Percentiles rank a stretch among this genome's conserved stretches.
These are phyloP conservation scores for Phaeoacremonium minimum DNA, from an alignment of 2,329 filamentous ascomycete genomes.

Conservation along the genomic window DNA sequence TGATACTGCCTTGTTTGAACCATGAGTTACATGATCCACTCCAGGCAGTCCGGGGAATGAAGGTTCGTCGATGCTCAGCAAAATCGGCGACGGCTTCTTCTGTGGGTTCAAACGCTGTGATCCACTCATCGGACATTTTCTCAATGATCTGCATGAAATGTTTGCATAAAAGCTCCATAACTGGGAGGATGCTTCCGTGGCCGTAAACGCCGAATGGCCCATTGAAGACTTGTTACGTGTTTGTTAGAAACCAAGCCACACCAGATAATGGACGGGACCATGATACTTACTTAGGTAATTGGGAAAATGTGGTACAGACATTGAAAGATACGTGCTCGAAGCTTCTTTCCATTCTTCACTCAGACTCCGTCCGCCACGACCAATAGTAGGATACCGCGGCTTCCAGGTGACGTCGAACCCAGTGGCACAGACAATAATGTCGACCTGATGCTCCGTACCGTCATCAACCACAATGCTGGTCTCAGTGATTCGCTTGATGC, in stretches of 20 bases:
- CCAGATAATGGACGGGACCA: neutral
- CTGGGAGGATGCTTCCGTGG: slow-evolving; percentile 18
- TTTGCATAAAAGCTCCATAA: slow-evolving; percentile 17
- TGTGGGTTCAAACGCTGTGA: slow-evolving; percentile 16
- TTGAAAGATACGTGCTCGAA: slow-evolving; percentile 8
- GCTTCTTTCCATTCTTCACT: slow-evolving; percentile 13
- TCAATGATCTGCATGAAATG: slow-evolving; percentile 24
- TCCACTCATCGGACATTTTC: slow-evolving; percentile 18
- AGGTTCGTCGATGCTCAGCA: slow-evolving; percentile 21
- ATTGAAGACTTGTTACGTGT: slow-evolving; percentile 15
- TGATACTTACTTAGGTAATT: slow-evolving; percentile 8
- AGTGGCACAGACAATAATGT: slow-evolving; percentile 28
- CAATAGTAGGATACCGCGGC: slow-evolving; percentile 15
- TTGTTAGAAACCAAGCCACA: neutral
- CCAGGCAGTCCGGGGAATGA: slow-evolving; percentile 18
- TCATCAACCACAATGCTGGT: slow-evolving; percentile 21
- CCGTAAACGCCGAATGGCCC: slow-evolving; percentile 19
- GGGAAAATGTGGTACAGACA: slow-evolving; percentile 8
- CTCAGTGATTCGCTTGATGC: slow-evolving; percentile 18
- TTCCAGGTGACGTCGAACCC: slow-evolving; percentile 20
- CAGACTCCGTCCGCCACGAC: slow-evolving; percentile 11
- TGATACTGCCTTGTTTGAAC: slow-evolving; percentile 19
- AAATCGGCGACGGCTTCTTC: slow-evolving; percentile 21
- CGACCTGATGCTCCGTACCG: slow-evolving; percentile 19
- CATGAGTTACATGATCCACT: slow-evolving; percentile 17